Percentiles rank a stretch among this genome's conserved stretches.
These are phyloP conservation scores for Pisolithus marmoratus DNA, from an alignment of 768 basidiomycete species.

Conservation along the genomic window DNA sequence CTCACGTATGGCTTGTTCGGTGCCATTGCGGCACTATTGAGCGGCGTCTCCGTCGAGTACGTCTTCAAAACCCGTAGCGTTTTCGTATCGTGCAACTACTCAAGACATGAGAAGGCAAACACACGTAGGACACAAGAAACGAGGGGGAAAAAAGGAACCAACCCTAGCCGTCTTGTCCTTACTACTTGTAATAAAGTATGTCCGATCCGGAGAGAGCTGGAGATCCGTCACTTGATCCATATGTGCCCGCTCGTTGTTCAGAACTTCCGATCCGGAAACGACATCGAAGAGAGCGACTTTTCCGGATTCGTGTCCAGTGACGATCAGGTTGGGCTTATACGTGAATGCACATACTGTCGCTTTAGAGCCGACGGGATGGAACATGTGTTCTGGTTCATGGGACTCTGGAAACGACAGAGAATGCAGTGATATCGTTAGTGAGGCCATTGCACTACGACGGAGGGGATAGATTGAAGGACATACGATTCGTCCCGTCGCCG, in stretches of 20 bases:
- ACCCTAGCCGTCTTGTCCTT: conserved; percentile 97
- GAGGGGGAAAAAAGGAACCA: conserved; percentile 20
- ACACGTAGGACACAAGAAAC: background rate
- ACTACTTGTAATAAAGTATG: conserved; percentile 93
- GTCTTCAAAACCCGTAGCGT: conserved; percentile 90
- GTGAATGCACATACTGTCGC: conserved; percentile 96
- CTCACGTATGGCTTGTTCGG: conserved; percentile 80
- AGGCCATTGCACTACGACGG: background rate
- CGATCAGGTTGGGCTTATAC: conserved; percentile 65
- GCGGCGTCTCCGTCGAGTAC: conserved; percentile 85
- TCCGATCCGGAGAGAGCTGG: conserved; percentile 83
- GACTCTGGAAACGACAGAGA: conserved; percentile 46
- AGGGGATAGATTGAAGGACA: conserved; percentile 22
- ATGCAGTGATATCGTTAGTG: background rate
- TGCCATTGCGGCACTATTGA: conserved; percentile 89
- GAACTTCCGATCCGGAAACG: conserved; percentile 77
- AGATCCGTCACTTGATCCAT: conserved; percentile 85
- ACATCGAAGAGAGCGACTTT: conserved; percentile 91
- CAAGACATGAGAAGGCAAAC: background rate
- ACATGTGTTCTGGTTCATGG: conserved; percentile 67
- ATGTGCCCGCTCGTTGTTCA: conserved; percentile 84
- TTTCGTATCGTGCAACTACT: conserved; percentile 82
- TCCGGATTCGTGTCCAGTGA: conserved; percentile 96
- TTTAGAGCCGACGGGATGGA: conserved; percentile 89
- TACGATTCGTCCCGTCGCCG: conserved; percentile 76